These are phyloP conservation scores for Heracleum sosnowskyi DNA, from an alignment of 129 eudicot genomes.

Conservation along the genomic window DNA sequence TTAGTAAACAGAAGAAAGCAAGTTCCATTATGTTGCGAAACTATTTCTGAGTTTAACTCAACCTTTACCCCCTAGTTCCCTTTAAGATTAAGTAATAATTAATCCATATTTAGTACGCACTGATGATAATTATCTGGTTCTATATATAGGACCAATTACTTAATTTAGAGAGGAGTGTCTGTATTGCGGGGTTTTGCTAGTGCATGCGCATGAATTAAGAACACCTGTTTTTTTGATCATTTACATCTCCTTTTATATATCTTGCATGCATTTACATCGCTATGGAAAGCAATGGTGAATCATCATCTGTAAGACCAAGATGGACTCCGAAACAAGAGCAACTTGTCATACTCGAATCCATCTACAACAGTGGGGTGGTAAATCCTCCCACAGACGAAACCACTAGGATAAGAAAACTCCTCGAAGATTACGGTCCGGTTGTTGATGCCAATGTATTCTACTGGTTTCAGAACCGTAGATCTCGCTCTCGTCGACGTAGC, in stretches of 20 bases:
- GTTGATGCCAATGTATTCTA: slow-evolving; percentile 60
- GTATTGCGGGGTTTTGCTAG: neutral
- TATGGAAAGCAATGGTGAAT: slow-evolving; percentile 33
- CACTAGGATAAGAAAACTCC: slow-evolving; percentile 38
- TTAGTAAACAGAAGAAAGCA: neutral
- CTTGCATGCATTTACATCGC: neutral
- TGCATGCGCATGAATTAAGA: neutral
- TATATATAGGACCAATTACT: neutral
- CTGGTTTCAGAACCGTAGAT: slow-evolving; percentile 62
- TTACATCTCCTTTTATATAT: neutral
- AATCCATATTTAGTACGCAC: neutral
- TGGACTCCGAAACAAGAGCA: slow-evolving; percentile 67
- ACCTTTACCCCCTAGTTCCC: neutral
- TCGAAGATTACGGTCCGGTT: slow-evolving; percentile 46
- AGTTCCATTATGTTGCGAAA: neutral
- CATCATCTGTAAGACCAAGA: slow-evolving; percentile 30
- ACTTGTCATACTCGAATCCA: slow-evolving; percentile 44
- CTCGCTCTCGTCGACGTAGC: slow-evolving; percentile 14
- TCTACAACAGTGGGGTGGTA: slow-evolving; percentile 48
- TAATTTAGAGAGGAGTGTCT: neutral
- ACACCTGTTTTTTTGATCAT: neutral
- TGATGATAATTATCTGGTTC: neutral
- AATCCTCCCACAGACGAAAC: slow-evolving; percentile 61
- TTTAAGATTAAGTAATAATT: neutral
- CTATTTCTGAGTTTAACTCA: neutral